These are phyloP conservation scores for Eucalyptus sideroxylon DNA, from an alignment of 345 rosid species.

Conservation along the genomic window DNA sequence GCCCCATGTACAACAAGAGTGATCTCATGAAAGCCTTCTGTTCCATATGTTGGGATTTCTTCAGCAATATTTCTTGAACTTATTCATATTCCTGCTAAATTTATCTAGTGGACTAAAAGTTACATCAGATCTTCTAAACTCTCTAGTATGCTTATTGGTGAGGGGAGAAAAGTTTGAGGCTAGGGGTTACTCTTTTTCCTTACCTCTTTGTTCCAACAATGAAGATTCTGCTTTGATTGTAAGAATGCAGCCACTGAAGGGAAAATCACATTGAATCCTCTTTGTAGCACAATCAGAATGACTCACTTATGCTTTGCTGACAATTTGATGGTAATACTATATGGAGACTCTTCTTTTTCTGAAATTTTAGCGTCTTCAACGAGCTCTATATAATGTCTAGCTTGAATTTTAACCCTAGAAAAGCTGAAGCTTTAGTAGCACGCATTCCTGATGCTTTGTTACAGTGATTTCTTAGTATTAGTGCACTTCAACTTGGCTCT, in stretches of 20 bases:
- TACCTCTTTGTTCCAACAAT: neutral
- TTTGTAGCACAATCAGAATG: neutral
- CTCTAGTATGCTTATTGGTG: neutral
- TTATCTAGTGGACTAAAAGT: neutral
- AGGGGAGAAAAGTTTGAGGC: neutral
- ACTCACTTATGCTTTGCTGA: neutral
- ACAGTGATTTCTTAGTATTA: neutral
- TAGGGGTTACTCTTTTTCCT: neutral
- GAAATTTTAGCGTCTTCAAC: neutral
- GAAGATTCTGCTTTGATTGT: neutral
- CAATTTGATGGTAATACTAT: neutral
- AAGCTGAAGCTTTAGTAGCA: neutral
- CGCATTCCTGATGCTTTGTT: neutral
- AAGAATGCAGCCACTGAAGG: neutral
- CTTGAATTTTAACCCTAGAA: neutral
- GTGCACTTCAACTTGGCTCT: neutral
- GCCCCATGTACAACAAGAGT: neutral
- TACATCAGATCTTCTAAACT: neutral
- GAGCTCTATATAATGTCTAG: neutral
- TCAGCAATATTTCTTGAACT: neutral
- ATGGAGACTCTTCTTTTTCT: neutral
- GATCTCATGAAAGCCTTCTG: neutral
- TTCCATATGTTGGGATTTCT: neutral
- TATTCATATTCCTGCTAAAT: neutral
- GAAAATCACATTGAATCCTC: neutral